These are phyloP conservation scores for Vigna radiata DNA, from an alignment of 306 rosid genomes.

Conservation along the genomic window DNA sequence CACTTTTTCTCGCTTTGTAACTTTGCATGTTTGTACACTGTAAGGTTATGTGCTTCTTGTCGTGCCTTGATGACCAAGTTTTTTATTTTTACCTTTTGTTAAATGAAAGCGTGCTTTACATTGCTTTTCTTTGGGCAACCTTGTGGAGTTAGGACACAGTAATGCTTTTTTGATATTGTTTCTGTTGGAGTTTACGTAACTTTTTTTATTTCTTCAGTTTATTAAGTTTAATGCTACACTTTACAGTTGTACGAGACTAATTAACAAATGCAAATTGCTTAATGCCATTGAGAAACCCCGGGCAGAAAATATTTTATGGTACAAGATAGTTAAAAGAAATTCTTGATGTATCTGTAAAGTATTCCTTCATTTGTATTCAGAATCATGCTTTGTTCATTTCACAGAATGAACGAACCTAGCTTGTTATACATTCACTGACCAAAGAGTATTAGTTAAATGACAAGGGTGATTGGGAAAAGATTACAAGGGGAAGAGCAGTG, in stretches of 20 bases:
- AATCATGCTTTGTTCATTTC: slow-evolving; percentile 31
- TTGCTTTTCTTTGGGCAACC: slow-evolving; percentile 27
- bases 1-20: not conserved
- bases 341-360: slow-evolving; percentile 20
- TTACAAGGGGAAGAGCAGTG: slow-evolving; percentile 3
- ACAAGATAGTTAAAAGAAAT: not conserved
- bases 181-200: slow-evolving; percentile 11
- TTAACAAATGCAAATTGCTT: slow-evolving; percentile 29
- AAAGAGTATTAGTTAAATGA: slow-evolving; percentile 11
- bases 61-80: slow-evolving; percentile 19
- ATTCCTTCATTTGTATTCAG: slow-evolving; percentile 42
- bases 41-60: not conserved
- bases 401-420: slow-evolving; percentile 8
- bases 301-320: slow-evolving; percentile 10
- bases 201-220: not conserved
- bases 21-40: slow-evolving; percentile 31
- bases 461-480: not conserved
- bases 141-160: slow-evolving; percentile 18
- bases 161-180: slow-evolving; percentile 36
- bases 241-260: slow-evolving; percentile 27
- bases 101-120: slow-evolving; percentile 8
- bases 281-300: slow-evolving; percentile 17
- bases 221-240: slow-evolving; percentile 18
- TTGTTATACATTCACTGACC: slow-evolving; percentile 21
- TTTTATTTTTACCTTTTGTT: slow-evolving; percentile 8